These are phyloP conservation scores for Cordyceps javanica DNA, from an alignment of 2,329 filamentous ascomycete species.

Conservation along the genomic window DNA sequence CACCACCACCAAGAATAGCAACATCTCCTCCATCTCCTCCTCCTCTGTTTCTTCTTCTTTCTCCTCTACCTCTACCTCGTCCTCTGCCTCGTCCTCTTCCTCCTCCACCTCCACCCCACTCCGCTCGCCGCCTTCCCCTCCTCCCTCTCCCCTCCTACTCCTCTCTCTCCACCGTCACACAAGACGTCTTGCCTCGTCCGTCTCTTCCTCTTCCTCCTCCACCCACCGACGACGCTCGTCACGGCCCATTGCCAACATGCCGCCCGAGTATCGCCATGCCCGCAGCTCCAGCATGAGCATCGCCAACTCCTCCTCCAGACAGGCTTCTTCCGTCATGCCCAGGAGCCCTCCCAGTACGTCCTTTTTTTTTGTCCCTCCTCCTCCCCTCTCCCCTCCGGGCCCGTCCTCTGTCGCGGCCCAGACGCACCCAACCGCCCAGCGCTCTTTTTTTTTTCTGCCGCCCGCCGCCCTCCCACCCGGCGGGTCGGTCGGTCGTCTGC, in stretches of 20 bases:
- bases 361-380: slow-evolving; percentile 1
- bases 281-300: slow-evolving; percentile 54
- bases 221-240: slow-evolving; percentile 12
- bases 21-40: not conserved
- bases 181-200: slow-evolving; percentile 13
- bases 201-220: slow-evolving; percentile 12
- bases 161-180: slow-evolving; percentile 11
- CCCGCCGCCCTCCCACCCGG: not conserved
- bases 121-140: slow-evolving; percentile 2
- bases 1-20: not conserved
- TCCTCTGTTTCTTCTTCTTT: not conserved
- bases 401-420: not conserved
- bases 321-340: slow-evolving; percentile 50
- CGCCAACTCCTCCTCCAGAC: slow-evolving; percentile 27
- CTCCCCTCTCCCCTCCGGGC: no score
- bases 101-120: not conserved
- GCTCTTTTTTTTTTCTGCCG: slow-evolving; percentile 3
- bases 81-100: not conserved
- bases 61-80: not conserved
- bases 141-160: slow-evolving; percentile 1
- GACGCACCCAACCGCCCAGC: not conserved
- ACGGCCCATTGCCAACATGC: slow-evolving; percentile 18
- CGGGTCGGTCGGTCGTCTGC: not conserved
- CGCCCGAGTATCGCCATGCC: slow-evolving; percentile 51
- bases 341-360: slow-evolving; percentile 59